Base-by-base conservation (phyloP, 1,139 yeast species). In the Saccharomyces hybrid region DNA sequence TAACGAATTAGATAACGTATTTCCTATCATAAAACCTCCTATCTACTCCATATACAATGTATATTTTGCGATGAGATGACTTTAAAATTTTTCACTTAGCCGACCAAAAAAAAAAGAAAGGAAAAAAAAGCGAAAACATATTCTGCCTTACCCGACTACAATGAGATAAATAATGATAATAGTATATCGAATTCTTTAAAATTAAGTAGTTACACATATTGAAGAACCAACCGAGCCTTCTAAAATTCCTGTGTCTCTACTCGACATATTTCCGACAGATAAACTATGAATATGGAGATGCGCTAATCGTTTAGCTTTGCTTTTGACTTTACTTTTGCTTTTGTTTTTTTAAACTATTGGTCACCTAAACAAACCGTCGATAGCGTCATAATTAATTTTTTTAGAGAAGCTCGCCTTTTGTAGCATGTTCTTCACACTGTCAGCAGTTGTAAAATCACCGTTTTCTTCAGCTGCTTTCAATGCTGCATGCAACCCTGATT, bases 301-400 rank as follows among this genome's bases (percentile, higher is more conserved):
- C 4, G 11, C 11, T 9, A 1, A 11, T 12, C 16, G 19, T 4
- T 28, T 16, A 19, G 28, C 9, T 38, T 14, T 12, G 12, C 16
- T 19, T 19, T 16, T 29, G 4, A 14, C 19, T 19, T 21, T 19
- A 12, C 42, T n/a, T 21, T 11, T 14, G 24, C 19, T 42, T 42
- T 42, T 28, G 38, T 24, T 38, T 34, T 14, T 24, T 42, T 14
- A 34, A 26, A 7, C 11, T 4, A 24, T 26, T 46, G 24, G 44
- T 38, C 24, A 38, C 44, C 44, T 58, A 52, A 88, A 87, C 60
- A 89, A 75, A 55, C 78, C 82, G 57, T 83, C 84, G 55, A 89
- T 79, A 2, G 91, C 89, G 52, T 79, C 83, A 69, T 91, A 91
- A 69, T 91, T 91, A 69, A 91, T 86, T 75, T 91, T 91, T 73